These are phyloP conservation scores for Hypericum perforatum DNA, from an alignment of 345 rosid genomes.

Conservation along the genomic window DNA sequence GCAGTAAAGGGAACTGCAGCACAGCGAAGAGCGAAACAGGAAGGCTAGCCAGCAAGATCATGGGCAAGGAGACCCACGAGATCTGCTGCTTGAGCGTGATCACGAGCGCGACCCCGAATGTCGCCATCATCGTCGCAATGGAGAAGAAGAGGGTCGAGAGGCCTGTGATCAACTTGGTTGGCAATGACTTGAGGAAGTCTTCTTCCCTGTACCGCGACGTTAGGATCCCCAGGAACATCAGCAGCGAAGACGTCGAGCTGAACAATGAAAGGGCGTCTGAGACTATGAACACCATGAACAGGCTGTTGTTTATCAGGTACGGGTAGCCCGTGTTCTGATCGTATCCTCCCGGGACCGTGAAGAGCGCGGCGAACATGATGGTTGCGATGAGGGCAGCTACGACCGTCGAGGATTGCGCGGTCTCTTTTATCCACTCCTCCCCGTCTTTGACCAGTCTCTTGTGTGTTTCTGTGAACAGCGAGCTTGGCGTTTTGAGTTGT, in stretches of 20 bases:
- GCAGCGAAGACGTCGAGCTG: slow-evolving; percentile 16
- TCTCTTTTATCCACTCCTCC: slow-evolving; percentile 24
- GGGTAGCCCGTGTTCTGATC: slow-evolving; percentile 13
- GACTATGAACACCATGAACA: slow-evolving; percentile 17
- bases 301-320: slow-evolving; percentile 4
- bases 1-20: slow-evolving; percentile 54
- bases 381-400: slow-evolving; percentile 25
- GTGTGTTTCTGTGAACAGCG: slow-evolving; percentile 47
- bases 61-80: not conserved
- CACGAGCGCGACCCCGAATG: not conserved
- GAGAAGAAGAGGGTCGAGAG: not conserved
- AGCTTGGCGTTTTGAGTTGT: slow-evolving; percentile 32
- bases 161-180: slow-evolving; percentile 12
- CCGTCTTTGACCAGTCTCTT: slow-evolving; percentile 21
- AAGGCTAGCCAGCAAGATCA: slow-evolving; percentile 9
- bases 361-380: slow-evolving; percentile 24
- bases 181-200: slow-evolving; percentile 23
- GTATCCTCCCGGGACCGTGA: slow-evolving; percentile 22
- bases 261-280: slow-evolving; percentile 21
- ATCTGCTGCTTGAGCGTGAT: not conserved
- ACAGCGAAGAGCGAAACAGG: slow-evolving; percentile 53
- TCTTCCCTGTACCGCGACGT: slow-evolving; percentile 26
- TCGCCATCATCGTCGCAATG: not conserved
- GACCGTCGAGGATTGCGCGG: slow-evolving; percentile 20
- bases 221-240: slow-evolving; percentile 25